These are phyloP conservation scores for Nakazawaea ambrosiae DNA, from an alignment of 805 yeast genomes.

Conservation along the genomic window DNA sequence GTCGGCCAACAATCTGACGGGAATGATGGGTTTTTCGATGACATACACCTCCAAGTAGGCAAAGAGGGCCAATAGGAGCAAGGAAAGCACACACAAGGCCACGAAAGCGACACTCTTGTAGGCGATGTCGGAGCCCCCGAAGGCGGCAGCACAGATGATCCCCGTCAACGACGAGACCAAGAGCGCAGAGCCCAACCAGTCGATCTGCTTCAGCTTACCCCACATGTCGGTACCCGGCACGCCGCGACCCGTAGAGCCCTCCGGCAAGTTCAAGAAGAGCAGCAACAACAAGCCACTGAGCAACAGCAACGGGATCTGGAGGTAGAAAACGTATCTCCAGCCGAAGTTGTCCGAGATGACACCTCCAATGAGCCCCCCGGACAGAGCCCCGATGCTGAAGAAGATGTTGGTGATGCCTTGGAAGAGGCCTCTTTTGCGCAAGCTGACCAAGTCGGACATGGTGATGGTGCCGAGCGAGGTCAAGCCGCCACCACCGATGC, in stretches of 20 bases:
- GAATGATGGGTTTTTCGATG: conserved; percentile 58
- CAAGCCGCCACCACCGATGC: conserved; percentile 87
- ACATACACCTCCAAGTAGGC: conserved; percentile 41
- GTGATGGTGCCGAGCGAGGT: conserved; percentile 69
- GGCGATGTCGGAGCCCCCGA: conserved; percentile 51
- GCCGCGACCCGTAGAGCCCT: conserved; percentile 51
- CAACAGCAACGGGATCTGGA: conserved; percentile 47
- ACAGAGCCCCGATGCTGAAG: conserved; percentile 69
- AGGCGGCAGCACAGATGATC: conserved; percentile 56
- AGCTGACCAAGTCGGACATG: conserved; percentile 68
- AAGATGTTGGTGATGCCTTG: conserved; percentile 79
- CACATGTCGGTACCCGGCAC: conserved; percentile 34
- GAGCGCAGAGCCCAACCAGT: conserved; percentile 53
- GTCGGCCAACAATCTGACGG: conserved; percentile 45
- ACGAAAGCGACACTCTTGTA: conserved; percentile 37
- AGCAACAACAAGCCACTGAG: conserved; percentile 32
- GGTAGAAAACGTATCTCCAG: conserved; percentile 59
- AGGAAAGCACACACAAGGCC: not conserved
- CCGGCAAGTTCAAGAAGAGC: conserved; percentile 29
- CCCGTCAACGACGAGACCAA: conserved; percentile 51
- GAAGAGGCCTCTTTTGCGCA: conserved; percentile 70
- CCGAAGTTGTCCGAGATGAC: conserved; percentile 43
- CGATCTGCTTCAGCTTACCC: conserved; percentile 51
- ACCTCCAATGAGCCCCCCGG: conserved; percentile 66
- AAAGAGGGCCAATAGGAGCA: conserved; percentile 31